Base-by-base conservation (phyloP, 805 yeast species). In the Candida tammaniensis region DNA sequence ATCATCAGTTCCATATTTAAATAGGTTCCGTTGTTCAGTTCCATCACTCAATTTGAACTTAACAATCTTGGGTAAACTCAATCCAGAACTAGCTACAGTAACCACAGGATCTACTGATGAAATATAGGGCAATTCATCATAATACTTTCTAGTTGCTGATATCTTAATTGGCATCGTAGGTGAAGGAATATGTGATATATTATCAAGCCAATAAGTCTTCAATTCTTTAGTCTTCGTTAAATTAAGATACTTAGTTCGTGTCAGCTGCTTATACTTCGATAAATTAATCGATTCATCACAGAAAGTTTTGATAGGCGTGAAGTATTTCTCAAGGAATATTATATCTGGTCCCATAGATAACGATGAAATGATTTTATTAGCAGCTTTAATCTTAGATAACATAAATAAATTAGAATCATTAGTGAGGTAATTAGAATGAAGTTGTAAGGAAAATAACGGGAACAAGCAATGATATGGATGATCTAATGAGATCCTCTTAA, bases 1-100 rank as follows among this genome's bases (percentile, higher is more conserved):
- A 59, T 93, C 98, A 59, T 93, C 98, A 7, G 86, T 73, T 5
- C 95, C 88, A 17, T 86, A 86, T 53, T 93, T 93, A 44, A 89
- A 61, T 13, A 93, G 63, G 52, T 82, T 71, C 36, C 68, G 76
- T 39, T 76, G 81, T 0, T 38, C 48, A 0, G 56, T 43, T 0
- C 98, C 98, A 48, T 78, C 72, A 0, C 80, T 68, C 11, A 80
- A 57, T 0, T 30, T 33, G 33, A 85, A 61, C 1, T 61, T 71
- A 33, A 81, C 67, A 32, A 94, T 82, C 52, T 91, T 91, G 0
- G 99, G 99, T 40, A 80, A 70, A 42, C 96, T 86, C 8, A 91
- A 57, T 3, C 99, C 99, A 0, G 93, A 77, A 0, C 80, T 46
- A 0, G 98, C 93, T n/a, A 86, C 68, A 0, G 57, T 42, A 1